Conservation (phyloP, 352 stramenopile genomes). For the Phytophthora sp. region DNA sequence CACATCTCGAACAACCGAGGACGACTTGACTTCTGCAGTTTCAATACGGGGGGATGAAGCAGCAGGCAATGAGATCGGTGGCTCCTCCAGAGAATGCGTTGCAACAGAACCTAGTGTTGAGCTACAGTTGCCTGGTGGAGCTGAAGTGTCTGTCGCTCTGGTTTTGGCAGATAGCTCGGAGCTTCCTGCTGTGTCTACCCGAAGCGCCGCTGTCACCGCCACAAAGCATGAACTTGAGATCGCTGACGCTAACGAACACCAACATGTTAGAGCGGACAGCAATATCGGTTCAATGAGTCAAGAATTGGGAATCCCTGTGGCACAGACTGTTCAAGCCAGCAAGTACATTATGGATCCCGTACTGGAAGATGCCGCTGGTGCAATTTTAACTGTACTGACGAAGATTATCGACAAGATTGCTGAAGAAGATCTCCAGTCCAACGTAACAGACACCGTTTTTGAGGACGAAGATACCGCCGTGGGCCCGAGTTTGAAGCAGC, state of each 20-base stretch:
- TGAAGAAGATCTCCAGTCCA: not conserved
- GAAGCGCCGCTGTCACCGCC: not conserved
- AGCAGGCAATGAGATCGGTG: not conserved
- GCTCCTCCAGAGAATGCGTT: not conserved
- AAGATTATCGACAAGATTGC: slow-evolving; percentile 6
- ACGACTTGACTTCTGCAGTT: not conserved
- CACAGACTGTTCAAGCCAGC: not conserved
- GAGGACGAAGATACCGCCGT: not conserved
- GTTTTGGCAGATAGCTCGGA: not conserved
- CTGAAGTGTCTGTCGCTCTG: not conserved
- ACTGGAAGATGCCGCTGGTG: not conserved
- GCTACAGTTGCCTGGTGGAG: not conserved
- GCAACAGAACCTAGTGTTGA: not conserved
- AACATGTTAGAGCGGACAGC: not conserved
- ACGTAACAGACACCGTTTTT: not conserved
- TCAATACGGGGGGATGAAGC: not conserved
- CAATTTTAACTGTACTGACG: slow-evolving; percentile 4
- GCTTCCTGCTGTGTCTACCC: not conserved
- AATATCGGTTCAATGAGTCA: not conserved
- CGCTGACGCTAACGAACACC: not conserved
- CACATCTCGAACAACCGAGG: slow-evolving; percentile 9
- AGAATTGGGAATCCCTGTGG: not conserved
- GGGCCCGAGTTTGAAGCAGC: not conserved
- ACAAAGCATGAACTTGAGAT: not conserved
- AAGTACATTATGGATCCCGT: not conserved